Conservation (phyloP, 148 eudicot genomes). For the Beta vulgaris region DNA sequence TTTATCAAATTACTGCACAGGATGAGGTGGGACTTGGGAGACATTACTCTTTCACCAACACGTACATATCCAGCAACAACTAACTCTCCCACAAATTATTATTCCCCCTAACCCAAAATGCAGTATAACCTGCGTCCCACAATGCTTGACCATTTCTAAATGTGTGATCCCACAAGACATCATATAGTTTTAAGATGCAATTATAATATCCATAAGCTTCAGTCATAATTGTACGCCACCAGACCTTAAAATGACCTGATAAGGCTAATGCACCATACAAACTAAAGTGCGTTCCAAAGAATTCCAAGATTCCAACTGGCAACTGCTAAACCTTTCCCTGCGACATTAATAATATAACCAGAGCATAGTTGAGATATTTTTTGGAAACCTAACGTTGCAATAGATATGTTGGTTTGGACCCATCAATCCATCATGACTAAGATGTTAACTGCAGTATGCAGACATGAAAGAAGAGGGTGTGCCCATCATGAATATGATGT, state of each 20-base stretch:
- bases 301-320: too few species aligned
- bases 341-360: background rate
- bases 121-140: too few species aligned
- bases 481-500: background rate
- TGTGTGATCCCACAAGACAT: background rate
- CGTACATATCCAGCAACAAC: background rate
- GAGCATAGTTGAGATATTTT: background rate
- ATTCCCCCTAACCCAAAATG: background rate
- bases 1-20: background rate
- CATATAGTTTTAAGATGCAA: background rate
- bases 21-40: background rate
- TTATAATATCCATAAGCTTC: background rate
- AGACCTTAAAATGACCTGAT: background rate
- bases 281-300: background rate
- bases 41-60: background rate
- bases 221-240: background rate
- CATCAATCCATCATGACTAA: background rate
- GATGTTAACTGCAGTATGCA: background rate
- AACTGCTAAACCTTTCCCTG: background rate
- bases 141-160: background rate
- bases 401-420: background rate
- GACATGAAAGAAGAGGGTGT: background rate
- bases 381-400: background rate
- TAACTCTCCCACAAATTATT: background rate
- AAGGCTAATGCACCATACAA: background rate